These are phyloP conservation scores for Angomonas ambiguus DNA, from an alignment of 208 protist genomes.

Conservation along the genomic window DNA sequence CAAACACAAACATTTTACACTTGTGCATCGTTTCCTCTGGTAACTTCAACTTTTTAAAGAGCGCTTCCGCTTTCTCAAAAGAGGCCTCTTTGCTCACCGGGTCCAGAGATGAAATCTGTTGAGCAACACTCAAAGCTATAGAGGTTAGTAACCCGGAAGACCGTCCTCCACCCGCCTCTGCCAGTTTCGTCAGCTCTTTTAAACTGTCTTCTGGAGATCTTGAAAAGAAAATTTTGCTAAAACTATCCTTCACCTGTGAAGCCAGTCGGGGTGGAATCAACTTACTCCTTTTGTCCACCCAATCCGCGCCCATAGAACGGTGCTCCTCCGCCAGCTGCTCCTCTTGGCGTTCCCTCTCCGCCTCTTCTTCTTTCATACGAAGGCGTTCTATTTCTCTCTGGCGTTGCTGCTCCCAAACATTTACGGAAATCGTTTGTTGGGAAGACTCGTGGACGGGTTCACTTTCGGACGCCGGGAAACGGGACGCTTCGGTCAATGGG, in stretches of 20 bases:
- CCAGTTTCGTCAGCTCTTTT: neutral
- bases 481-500: too few relatives aligned
- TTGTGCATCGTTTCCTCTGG: slow-evolving; percentile 20
- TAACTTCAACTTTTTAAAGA: slow-evolving; percentile 20
- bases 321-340: slow-evolving; percentile 51
- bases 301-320: slow-evolving; percentile 56
- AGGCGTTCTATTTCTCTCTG: slow-evolving; percentile 71
- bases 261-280: neutral
- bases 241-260: neutral
- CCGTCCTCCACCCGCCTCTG: neutral
- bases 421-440: slow-evolving; percentile 74
- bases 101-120: slow-evolving; percentile 12
- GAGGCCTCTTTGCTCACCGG: slow-evolving; percentile 11
- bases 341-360: slow-evolving; percentile 41
- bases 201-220: neutral
- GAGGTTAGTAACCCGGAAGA: neutral
- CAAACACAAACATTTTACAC: slow-evolving; percentile 19
- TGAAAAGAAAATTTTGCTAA: slow-evolving; percentile 1
- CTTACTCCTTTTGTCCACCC: slow-evolving; percentile 26
- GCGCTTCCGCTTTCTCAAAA: slow-evolving; percentile 15
- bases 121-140: slow-evolving; percentile 14
- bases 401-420: slow-evolving; percentile 81
- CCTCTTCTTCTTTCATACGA: slow-evolving; percentile 49
- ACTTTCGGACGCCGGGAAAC: too few relatives aligned
- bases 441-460: too few relatives aligned